Evolutionary conservation across 2,329 filamentous ascomycete species (phyloP), one percentile per base, ranked within the genome.

Genomic region (Beauveria scarabaeidicola): DNA sequence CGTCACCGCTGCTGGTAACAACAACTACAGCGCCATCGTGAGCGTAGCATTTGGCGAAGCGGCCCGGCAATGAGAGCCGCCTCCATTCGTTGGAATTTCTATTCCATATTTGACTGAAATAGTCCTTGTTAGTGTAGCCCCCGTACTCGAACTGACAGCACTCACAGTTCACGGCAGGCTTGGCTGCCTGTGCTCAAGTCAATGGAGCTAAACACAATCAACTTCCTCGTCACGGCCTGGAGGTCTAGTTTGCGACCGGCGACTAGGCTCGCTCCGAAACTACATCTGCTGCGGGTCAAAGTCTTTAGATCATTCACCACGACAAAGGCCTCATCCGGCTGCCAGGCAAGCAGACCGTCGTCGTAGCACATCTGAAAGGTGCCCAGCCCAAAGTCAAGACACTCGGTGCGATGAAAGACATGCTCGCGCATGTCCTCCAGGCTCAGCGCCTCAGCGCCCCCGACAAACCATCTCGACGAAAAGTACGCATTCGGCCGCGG

Each of bases 341-440:
- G 66, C 70, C 70, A 72, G 0, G 63, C 68, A 11, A 72, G 46
- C 53, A 68, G 65, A 5, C 63, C 63, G 8, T 63, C 57, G 7
- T 62, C 60, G n/a, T 70, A 72, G 13, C 64, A 58, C 1, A 66
- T 61, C 6, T 52, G 63, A 7, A 62, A 36, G 13, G 58, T 52
- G 23, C 53, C 48, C 1, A 52, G 52, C 9, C 62, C 59, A 58
- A 63, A 66, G n/a, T 53, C 40, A 1, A 60, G 19, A 38, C 46
- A 60, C 23, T 60, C 58, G 9, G 36, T 44, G 23, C 5, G 23
- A 10, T 52, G 52, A 38, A 29, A 51, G 1, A 23, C 43, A 23
- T 44, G 29, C 3, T 27, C 17, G 9, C 17, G 36, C 25, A 57
- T 62, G 56, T 56, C 57, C 62, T 60, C 52, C 0, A 3, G 8